These are phyloP conservation scores for Chiua virens DNA, from an alignment of 768 basidiomycete species.

Conservation along the genomic window DNA sequence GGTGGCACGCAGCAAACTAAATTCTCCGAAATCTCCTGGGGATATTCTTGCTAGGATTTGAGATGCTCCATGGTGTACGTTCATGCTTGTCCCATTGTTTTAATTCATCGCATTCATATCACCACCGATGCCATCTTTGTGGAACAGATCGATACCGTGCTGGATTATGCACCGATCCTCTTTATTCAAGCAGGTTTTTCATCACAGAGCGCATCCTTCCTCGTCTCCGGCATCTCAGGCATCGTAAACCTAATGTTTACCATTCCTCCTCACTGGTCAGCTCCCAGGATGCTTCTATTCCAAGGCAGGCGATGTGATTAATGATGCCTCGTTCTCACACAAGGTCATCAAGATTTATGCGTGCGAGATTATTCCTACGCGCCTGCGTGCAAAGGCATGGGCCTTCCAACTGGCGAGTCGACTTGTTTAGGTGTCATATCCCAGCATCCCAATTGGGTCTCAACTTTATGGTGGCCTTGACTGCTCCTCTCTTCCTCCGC, in stretches of 20 bases:
- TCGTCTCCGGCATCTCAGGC: conserved; percentile 51
- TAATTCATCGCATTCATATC: background rate
- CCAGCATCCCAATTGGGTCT: conserved; percentile 30
- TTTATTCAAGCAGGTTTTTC: conserved; percentile 54
- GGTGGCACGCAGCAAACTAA: conserved; percentile 16
- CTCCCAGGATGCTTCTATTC: background rate
- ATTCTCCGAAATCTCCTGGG: conserved; percentile 35
- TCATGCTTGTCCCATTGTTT: background rate
- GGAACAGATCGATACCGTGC: conserved; percentile 27
- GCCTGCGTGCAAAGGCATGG: conserved; percentile 45
- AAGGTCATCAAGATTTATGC: conserved; percentile 39
- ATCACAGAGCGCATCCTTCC: conserved; percentile 45
- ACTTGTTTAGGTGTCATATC: conserved; percentile 6
- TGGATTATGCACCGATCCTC: conserved; percentile 45
- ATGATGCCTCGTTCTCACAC: background rate
- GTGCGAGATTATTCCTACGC: conserved; percentile 49
- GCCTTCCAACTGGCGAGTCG: conserved; percentile 43
- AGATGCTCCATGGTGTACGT: conserved; percentile 37
- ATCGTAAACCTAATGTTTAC: conserved; percentile 42
- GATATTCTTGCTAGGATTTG: conserved; percentile 35
- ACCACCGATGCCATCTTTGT: background rate
- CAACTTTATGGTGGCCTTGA: conserved; percentile 45
- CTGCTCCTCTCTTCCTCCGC: conserved; percentile 47
- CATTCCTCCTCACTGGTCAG: conserved; percentile 38
- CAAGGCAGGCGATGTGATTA: background rate